Percentiles rank a stretch among this genome's conserved stretches.
Conservation (phyloP, 2,329 filamentous ascomycete species). For the Cladosporium colombiae region DNA sequence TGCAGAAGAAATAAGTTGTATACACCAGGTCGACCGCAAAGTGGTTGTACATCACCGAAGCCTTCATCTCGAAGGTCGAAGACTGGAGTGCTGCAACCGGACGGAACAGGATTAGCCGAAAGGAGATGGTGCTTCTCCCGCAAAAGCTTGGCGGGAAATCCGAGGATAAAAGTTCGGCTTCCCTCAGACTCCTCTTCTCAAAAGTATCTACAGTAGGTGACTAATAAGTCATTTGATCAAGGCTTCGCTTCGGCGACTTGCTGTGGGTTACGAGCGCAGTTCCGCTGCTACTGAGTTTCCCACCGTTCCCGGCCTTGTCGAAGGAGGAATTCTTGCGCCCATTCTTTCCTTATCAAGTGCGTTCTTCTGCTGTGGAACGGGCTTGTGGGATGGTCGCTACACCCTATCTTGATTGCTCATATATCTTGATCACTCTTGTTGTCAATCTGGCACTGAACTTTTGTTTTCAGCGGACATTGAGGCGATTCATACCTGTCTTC, state of each 20-base stretch:
- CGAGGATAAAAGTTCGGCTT: not conserved
- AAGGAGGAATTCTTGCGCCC: conserved; percentile 34
- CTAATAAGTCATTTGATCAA: conserved; percentile 3
- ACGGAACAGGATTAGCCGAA: not conserved
- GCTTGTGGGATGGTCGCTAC: conserved; percentile 49
- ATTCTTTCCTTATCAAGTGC: conserved; percentile 46
- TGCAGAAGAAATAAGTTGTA: not conserved
- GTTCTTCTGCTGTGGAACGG: conserved; percentile 38
- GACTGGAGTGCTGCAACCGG: not conserved
- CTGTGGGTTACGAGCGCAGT: conserved; percentile 40
- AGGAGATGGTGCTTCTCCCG: not conserved
- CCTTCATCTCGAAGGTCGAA: not conserved
- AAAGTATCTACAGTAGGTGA: conserved; percentile 6
- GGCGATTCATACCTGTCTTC: not conserved
- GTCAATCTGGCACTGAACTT: not conserved
- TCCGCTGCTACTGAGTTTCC: conserved; percentile 36
- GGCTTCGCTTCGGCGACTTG: conserved; percentile 34
- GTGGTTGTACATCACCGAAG: not conserved
- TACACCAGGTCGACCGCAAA: not conserved
- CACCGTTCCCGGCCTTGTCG: conserved; percentile 48
- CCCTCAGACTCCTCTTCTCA: conserved; percentile 1
- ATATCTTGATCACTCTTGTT: not conserved
- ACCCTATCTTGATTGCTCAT: not conserved
- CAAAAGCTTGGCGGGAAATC: not conserved
- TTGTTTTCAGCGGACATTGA: not conserved